phyloP scores from a whole-genome alignment of 768 basidiomycete genomes.

The Sporobolomyces roseus region DNA sequence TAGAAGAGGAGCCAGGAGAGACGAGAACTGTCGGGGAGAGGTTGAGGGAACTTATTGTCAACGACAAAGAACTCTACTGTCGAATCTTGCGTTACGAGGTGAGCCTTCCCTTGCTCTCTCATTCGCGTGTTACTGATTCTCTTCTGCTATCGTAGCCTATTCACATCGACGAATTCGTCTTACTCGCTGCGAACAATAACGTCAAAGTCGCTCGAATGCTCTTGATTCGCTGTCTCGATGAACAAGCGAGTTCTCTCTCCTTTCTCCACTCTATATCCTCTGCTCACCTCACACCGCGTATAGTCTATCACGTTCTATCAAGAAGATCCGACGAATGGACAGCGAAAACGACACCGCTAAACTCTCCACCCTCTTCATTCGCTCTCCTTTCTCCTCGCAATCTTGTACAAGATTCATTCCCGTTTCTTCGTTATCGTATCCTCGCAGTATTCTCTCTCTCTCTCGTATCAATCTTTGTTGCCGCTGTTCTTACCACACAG shows the following conservation, averaged over 20 bases:
- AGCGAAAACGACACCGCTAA: constrained; percentile 16
- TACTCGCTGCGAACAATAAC: constrained; percentile 4
- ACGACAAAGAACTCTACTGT: constrained; percentile 23
- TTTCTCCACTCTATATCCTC: background rate
- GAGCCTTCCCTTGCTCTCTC: background rate
- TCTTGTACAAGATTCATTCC: too few relatives aligned
- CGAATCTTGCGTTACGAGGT: constrained; percentile 41
- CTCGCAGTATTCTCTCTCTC: too few relatives aligned
- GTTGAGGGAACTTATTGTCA: constrained; percentile 26
- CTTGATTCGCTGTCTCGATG: constrained; percentile 35
- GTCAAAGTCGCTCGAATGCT: constrained; percentile 32
- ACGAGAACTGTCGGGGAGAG: constrained; percentile 27
- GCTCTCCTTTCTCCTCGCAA: too few relatives aligned
- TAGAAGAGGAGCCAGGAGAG: background rate
- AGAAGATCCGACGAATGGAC: constrained; percentile 32
- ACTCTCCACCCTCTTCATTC: too few relatives aligned
- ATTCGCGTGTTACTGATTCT: background rate
- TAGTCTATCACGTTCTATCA: constrained; percentile 36
- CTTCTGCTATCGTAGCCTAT: constrained; percentile 19
- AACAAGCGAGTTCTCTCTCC: constrained; percentile 13
- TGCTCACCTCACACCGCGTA: background rate
- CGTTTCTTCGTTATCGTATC: too few relatives aligned
- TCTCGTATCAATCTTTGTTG: too few relatives aligned
- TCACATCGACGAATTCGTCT: constrained; percentile 34
- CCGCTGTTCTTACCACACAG: too few relatives aligned